These are phyloP conservation scores for Fraxinus angustifolia DNA, from an alignment of 305 asterid genomes.

Conservation along the genomic window DNA sequence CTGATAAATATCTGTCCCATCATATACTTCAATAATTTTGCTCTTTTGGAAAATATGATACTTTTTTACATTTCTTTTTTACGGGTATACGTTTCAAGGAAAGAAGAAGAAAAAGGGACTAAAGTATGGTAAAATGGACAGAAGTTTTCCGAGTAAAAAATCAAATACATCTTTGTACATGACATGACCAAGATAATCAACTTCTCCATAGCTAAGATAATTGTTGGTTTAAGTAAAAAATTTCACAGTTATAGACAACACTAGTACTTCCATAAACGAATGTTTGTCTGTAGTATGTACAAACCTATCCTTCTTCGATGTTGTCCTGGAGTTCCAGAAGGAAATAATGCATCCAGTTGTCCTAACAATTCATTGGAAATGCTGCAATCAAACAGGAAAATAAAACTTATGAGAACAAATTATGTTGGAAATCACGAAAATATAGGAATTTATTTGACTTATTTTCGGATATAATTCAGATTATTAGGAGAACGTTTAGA, in stretches of 20 bases:
- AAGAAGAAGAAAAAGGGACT: neutral
- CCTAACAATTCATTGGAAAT: conserved; percentile 64
- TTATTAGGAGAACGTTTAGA: neutral
- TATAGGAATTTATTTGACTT: neutral
- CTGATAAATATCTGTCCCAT: conserved; percentile 9
- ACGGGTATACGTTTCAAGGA: neutral
- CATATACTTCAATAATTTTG: conserved; percentile 1
- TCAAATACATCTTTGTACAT: neutral
- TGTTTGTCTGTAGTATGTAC: conserved; percentile 23
- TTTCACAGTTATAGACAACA: neutral
- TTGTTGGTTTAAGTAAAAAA: neutral
- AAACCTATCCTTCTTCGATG: conserved; percentile 87
- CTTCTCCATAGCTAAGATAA: conserved; percentile 2
- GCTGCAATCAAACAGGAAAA: conserved; percentile 45
- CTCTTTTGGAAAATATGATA: neutral
- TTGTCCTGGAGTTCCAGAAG: conserved; percentile 79
- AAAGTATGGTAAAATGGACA: neutral
- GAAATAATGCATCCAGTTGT: conserved; percentile 72
- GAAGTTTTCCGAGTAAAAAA: neutral
- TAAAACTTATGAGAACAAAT: conserved; percentile 7
- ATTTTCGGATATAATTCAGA: neutral
- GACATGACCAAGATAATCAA: neutral
- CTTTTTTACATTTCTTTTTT: neutral
- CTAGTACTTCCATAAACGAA: neutral
- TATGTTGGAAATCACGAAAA: neutral